These are phyloP conservation scores for Kodamaea derodonti DNA, from an alignment of 1,139 yeast species.

Conservation along the genomic window DNA sequence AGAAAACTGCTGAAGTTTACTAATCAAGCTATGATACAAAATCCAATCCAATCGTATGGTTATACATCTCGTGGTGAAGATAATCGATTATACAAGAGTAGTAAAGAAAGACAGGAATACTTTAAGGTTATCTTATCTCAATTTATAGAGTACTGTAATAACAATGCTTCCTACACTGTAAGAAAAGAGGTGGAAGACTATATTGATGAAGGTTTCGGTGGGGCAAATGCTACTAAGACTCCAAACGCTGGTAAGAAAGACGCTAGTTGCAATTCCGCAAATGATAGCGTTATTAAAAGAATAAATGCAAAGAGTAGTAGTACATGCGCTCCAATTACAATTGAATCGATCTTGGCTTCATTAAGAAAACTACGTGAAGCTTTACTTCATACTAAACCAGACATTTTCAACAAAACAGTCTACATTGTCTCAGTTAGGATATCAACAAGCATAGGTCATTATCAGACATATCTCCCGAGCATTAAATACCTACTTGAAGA, in stretches of 20 bases:
- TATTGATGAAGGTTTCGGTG: slow-evolving; percentile 4
- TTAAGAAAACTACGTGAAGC: slow-evolving; percentile 54
- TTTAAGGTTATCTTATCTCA: slow-evolving; percentile 32
- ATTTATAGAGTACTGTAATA: slow-evolving; percentile 27
- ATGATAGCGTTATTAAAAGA: slow-evolving; percentile 1
- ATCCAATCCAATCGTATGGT: slow-evolving; percentile 34
- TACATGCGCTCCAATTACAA: background rate
- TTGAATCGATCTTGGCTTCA: slow-evolving; percentile 27
- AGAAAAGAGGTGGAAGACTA: slow-evolving; percentile 15
- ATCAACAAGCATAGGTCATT: slow-evolving; percentile 45
- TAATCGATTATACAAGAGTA: slow-evolving; percentile 42
- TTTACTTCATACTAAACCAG: slow-evolving; percentile 32
- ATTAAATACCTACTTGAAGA: slow-evolving; percentile 35
- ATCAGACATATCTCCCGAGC: slow-evolving; percentile 57
- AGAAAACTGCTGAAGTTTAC: slow-evolving; percentile 5
- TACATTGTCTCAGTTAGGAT: slow-evolving; percentile 48
- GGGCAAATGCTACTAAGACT: background rate
- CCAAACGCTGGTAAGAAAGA: slow-evolving; percentile 2
- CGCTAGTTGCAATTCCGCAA: slow-evolving; percentile 3
- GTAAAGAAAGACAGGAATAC: slow-evolving; percentile 32
- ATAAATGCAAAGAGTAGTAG: background rate
- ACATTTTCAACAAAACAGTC: slow-evolving; percentile 44
- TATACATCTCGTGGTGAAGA: slow-evolving; percentile 60
- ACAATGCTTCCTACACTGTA: slow-evolving; percentile 16
- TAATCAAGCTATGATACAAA: slow-evolving; percentile 1